Base-by-base conservation (phyloP, 768 basidiomycete species). In the Mrakia blollopis region DNA sequence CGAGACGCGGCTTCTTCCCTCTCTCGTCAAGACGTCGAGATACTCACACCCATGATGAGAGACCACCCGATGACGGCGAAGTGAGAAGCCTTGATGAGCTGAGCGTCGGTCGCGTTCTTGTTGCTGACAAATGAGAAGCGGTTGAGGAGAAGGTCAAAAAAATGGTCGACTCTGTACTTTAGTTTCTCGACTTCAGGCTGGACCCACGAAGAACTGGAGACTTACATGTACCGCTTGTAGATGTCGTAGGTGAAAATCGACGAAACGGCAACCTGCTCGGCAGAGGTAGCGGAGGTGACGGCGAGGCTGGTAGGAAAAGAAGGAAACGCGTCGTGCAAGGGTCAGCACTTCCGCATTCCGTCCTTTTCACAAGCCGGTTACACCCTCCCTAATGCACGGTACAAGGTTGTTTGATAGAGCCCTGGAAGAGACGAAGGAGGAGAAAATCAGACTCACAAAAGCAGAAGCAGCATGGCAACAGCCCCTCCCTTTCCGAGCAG, bases 221-320 rank as follows among this genome's bases (percentile, higher is more conserved):
- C 62, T 63, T 13, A 63, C 62, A 96, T 87, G 81, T 95, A 94
- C 75, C 84, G 87, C 89, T 89, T 87, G 79, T 83, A 83, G 41
- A 82, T 78, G 75, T 83, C 94, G 80, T 92, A 94, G 0, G 93
- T 93, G 80, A 94, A 81, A 67, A 95, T 81, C 0, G 89, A 89
- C 0, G 92, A 93, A 2, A 94, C 92, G 0, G 94, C 94, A 80
- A 98, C 95, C 73, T 74, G 86, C 84, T 98, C 95, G 16, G 94
- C 94, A 63, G 89, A 90, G 63, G 91, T 91, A 3, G 93, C 92
- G 68, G 89, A 84, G 13, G 84, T 85, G 35, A 80, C 78, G 54
- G 70, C 74, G n/a, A 78, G 61, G 77, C 72, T 73, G 35, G 11
- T n/a, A 41, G 37, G 54, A 57, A 18, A 37, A 35, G 23, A 25